A percentile compares a stretch with the other conserved stretches of the same genome.
Conservation (phyloP, 495 filamentous ascomycete species). For the Penicillium daleae region DNA sequence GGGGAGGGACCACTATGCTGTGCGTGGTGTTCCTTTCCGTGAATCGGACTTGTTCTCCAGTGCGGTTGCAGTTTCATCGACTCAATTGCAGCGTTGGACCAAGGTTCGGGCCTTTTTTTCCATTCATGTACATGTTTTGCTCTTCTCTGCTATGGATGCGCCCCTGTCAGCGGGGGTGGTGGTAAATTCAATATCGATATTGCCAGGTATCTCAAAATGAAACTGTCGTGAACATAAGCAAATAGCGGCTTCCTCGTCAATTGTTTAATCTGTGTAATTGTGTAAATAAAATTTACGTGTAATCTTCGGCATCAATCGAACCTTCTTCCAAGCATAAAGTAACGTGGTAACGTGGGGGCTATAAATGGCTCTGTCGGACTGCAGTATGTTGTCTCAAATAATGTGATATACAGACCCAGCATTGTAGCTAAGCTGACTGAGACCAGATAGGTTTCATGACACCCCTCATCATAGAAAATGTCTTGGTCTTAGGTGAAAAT, state of each 20-base stretch:
- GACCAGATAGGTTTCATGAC: constrained; percentile 6
- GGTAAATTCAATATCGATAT: constrained; percentile 22
- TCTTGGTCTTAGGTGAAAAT: constrained; percentile 1
- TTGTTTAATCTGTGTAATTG: constrained; percentile 1
- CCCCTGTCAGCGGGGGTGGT: constrained; percentile 15
- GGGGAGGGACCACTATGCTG: constrained; percentile 7
- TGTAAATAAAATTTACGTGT: constrained; percentile 8
- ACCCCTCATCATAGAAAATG: background rate
- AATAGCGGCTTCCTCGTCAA: background rate
- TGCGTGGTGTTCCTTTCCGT: constrained; percentile 16
- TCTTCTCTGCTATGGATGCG: constrained; percentile 13
- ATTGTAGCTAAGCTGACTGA: background rate
- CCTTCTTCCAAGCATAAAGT: constrained; percentile 1
- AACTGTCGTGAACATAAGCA: constrained; percentile 25
- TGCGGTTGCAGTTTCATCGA: constrained; percentile 11
- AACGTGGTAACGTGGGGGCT: background rate
- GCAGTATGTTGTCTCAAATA: constrained; percentile 11
- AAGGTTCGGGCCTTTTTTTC: constrained; percentile 8
- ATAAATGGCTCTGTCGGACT: constrained; percentile 6
- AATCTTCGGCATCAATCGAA: background rate
- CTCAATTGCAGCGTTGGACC: constrained; percentile 10
- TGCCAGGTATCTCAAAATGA: constrained; percentile 27
- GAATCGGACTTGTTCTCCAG: background rate
- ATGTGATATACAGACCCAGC: background rate
- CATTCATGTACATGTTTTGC: constrained; percentile 30